Base-by-base conservation (phyloP, 768 basidiomycete genomes). In the Wakefieldia striispora region DNA sequence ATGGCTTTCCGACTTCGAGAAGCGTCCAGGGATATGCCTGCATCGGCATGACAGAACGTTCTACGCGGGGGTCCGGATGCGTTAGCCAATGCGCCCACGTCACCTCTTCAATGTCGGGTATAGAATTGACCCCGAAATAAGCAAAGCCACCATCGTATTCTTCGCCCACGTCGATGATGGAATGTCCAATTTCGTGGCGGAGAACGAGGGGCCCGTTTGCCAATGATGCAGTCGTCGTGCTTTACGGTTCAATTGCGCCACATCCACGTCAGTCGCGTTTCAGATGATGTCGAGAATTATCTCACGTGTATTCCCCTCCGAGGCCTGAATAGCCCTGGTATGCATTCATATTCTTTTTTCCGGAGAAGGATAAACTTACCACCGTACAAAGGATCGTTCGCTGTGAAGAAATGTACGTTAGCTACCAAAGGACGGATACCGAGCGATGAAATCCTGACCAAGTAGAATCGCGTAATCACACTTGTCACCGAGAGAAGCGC, bases 161-260 rank as follows among this genome's bases (percentile, higher is more conserved):
- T 67, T 91, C 89, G 4, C 89, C 89, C 17, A 88, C 83, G 7
- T 80, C 70, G 56, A 90, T 86, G 41, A 90, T 80, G 20, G 86
- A 88, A 67, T 91, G 88, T 0, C 88, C 88, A 1, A 90, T 78
- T 65, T 90, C 88, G 58, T 89, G 88, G 6, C 87, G 78, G 26
- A 91, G 75, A 6, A 90, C 86, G 17, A 87, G 75, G 16, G 86
- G 79, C 0, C 88, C 88, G 46, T 90, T 91, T 12, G 81, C 74
- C 17, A 79, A 65, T 1, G 88, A 91, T 1, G 88, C 80, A 10
- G 89, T 91, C 47, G 87, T 81, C 4, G 87, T 84, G 3, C 88
- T 89, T 61, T 26, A 13, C 13, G 19, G 47, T 34, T 29, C 20
- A 34, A 34, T 36, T 33, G 13, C 31, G 31, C 14, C 33, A 33